A percentile compares a stretch with the other conserved stretches of the same genome.
These are phyloP conservation scores for Petunia secreta DNA, from an alignment of 257 asterid genomes.

Conservation along the genomic window DNA sequence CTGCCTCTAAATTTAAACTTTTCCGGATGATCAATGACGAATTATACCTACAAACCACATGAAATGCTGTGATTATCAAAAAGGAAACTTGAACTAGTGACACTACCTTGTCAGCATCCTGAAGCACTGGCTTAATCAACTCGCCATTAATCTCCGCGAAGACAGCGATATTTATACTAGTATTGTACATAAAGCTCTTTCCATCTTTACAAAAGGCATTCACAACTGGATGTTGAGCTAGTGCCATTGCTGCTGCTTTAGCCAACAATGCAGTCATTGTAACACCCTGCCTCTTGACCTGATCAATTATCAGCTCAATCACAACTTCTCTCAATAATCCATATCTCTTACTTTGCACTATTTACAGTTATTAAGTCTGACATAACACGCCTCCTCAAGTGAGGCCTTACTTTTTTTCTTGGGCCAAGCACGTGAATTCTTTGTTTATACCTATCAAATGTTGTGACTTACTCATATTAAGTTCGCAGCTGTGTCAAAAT, in stretches of 20 bases:
- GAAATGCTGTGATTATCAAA: not conserved
- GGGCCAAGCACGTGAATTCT: not conserved
- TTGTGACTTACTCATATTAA: not conserved
- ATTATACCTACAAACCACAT: not conserved
- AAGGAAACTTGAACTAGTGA: not conserved
- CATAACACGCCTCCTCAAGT: not conserved
- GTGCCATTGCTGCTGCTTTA: slow-evolving; percentile 91
- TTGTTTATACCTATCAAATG: not conserved
- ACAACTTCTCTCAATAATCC: not conserved
- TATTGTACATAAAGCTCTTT: slow-evolving; percentile 75
- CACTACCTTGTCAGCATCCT: slow-evolving; percentile 83
- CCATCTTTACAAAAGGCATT: slow-evolving; percentile 85
- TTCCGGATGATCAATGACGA: not conserved
- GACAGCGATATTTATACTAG: slow-evolving; percentile 76
- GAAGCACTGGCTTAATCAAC: slow-evolving; percentile 85
- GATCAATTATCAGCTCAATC: slow-evolving; percentile 23
- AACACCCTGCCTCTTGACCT: slow-evolving; percentile 88
- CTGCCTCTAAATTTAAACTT: not conserved
- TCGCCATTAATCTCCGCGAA: slow-evolving; percentile 88
- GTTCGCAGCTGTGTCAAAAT: too few relatives aligned
- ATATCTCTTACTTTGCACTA: slow-evolving; percentile 6
- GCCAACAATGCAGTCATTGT: slow-evolving; percentile 91
- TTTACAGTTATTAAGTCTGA: not conserved
- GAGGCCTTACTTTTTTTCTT: not conserved
- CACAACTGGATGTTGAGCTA: slow-evolving; percentile 88